phyloP scores from a whole-genome alignment of 768 basidiomycete genomes.

The Sarcodon sp. region DNA sequence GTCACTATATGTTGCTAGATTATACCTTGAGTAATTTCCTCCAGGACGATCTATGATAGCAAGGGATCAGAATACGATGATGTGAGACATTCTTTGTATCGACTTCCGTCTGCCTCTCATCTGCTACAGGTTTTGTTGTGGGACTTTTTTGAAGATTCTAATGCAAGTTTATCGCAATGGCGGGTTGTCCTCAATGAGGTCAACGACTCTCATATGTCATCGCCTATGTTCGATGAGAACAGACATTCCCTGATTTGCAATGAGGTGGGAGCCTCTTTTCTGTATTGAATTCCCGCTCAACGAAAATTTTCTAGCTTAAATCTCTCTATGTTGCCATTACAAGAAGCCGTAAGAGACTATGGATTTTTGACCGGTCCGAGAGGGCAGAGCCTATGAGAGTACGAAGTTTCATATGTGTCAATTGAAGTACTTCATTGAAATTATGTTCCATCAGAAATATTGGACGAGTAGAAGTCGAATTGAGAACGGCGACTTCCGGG shows the following conservation, averaged over 20 bases:
- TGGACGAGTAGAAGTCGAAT: conserved; percentile 36
- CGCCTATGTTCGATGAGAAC: conserved; percentile 32
- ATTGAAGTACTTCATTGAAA: background rate
- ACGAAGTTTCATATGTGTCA: conserved; percentile 5
- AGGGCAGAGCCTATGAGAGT: conserved; percentile 53
- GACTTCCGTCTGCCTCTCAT: background rate
- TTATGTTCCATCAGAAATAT: conserved; percentile 22
- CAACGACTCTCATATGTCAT: conserved; percentile 8
- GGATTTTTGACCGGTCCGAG: conserved; percentile 51
- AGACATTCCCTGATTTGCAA: conserved; percentile 25
- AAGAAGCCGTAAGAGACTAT: conserved; percentile 48
- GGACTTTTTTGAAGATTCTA: conserved; percentile 57
- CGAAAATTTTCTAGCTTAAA: conserved; percentile 30
- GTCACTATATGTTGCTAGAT: background rate
- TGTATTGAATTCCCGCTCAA: background rate
- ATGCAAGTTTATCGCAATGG: conserved; percentile 37
- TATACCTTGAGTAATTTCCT: background rate
- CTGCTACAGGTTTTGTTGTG: conserved; percentile 42
- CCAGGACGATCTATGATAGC: conserved; percentile 41
- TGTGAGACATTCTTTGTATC: conserved; percentile 15
- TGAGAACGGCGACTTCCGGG: conserved; percentile 32
- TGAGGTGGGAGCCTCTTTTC: conserved; percentile 3
- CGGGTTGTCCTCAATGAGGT: conserved; percentile 34
- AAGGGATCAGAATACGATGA: conserved; percentile 59
- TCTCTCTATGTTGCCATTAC: conserved; percentile 56